Evolutionary conservation across 164 flowering plant genomes (phyloP), one percentile per base, ranked within the genome.

Genomic region (Santalum album): DNA sequence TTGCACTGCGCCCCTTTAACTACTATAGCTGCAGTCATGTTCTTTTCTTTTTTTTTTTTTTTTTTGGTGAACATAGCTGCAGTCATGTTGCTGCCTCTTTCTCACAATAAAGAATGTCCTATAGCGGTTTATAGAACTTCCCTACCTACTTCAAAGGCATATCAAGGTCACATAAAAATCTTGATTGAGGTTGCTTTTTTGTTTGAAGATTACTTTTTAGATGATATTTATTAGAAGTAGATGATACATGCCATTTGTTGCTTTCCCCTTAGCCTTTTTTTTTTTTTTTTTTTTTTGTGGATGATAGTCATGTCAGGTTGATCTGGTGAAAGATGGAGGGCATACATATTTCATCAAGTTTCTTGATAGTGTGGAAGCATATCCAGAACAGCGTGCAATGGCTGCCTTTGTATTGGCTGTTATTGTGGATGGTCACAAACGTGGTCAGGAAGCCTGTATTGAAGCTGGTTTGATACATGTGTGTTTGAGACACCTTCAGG

Each of bases 331-430:
- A 86, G 99, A 92, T 82, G 95, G 85, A 1, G 99, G 99, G 7
- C 99, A 92, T 58, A 69, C 62, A 63, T 89, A 89, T 68, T 92
- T 92, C 64, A 89, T 92, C 46, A 75, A 76, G 65, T 92, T 92
- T 78, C 95, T 92, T 65, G 95, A 92, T 63, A 82, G 90, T 66
- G 63, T 75, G 64, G 97, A 87, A 69, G 91, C 97, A 25, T 89
- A 64, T 66, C 96, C 99, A 25, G 97, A 92, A 59, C 98, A 89
- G 61, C 96, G 96, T 19, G 91, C 97, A 46, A 92, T 89, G 99
- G 96, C 99, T 68, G 97, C 99, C 38, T 92, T 92, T 79, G 99
- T 92, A 59, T 77, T 92, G 72, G 96, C 99, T 45, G 92, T 92
- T 35, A 82, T 89, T 69, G 88, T 82, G 42, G 99, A 87, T 78